Conservation (phyloP, 345 rosid species). For the Durio zibethinus region DNA sequence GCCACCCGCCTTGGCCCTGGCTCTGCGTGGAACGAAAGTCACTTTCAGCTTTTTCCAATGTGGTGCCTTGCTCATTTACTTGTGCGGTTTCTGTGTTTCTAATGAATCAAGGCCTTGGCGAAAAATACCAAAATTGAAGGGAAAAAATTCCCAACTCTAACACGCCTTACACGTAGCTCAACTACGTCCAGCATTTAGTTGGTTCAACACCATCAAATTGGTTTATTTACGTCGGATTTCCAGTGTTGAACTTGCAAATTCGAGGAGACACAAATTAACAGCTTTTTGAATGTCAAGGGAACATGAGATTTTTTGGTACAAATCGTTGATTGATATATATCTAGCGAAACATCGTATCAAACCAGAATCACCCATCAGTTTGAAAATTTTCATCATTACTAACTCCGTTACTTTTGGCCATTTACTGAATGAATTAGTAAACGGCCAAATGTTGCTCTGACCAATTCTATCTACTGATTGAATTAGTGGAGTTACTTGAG, state of each 20-base stretch:
- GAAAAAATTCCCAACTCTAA: not conserved
- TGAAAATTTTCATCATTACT: not conserved
- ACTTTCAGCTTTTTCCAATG: constrained; percentile 33
- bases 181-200: not conserved
- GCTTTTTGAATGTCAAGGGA: not conserved
- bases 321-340: not conserved
- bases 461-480: not conserved
- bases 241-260: not conserved
- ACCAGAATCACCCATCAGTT: not conserved
- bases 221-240: not conserved
- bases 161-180: not conserved
- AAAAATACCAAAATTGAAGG: not conserved
- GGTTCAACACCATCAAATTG: not conserved
- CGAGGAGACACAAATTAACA: not conserved
- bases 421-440: too few relatives aligned
- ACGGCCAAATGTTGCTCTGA: not conserved
- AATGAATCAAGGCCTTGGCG: not conserved
- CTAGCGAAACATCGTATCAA: not conserved
- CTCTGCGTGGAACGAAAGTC: constrained; percentile 11
- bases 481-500: not conserved
- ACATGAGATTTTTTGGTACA: not conserved
- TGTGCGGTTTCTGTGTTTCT: constrained; percentile 24
- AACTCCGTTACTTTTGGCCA: not conserved
- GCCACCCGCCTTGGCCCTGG: not conserved
- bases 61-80: constrained; percentile 18